These are phyloP conservation scores for Mallotus japonicus DNA, from an alignment of 441 rosid species.

Conservation along the genomic window DNA sequence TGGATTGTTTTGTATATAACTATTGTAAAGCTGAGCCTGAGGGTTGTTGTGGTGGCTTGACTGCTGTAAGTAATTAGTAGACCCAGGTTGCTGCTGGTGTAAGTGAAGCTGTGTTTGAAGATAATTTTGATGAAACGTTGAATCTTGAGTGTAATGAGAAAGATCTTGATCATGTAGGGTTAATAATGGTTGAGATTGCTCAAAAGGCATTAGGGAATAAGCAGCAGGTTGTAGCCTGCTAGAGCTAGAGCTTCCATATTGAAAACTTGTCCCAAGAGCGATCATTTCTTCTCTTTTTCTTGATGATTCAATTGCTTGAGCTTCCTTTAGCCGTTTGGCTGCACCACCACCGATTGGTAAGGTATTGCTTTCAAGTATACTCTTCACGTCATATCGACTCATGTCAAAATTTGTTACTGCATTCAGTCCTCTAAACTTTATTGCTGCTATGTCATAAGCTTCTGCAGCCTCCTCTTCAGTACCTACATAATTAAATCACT, in stretches of 20 bases:
- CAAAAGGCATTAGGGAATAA: slow-evolving; percentile 66
- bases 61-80: slow-evolving; percentile 41
- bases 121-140: slow-evolving; percentile 56
- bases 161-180: slow-evolving; percentile 69
- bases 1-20: slow-evolving; percentile 66
- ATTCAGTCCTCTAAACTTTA: slow-evolving; percentile 82
- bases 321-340: slow-evolving; percentile 87
- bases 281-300: slow-evolving; percentile 84
- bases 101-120: slow-evolving; percentile 76
- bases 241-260: slow-evolving; percentile 63
- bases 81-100: slow-evolving; percentile 59
- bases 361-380: slow-evolving; percentile 87
- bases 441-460: slow-evolving; percentile 97
- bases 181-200: slow-evolving; percentile 59
- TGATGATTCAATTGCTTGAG: slow-evolving; percentile 88
- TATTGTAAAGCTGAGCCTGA: slow-evolving; percentile 51
- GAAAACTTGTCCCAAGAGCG: slow-evolving; percentile 64
- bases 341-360: slow-evolving; percentile 98
- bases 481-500: slow-evolving; percentile 35
- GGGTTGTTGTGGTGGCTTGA: slow-evolving; percentile 36
- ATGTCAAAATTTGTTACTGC: slow-evolving; percentile 99
- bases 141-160: slow-evolving; percentile 55
- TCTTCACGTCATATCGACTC: slow-evolving; percentile 88
- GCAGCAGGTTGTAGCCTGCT: slow-evolving; percentile 41
- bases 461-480: slow-evolving; percentile 99